Evolutionary conservation across 129 eudicot species (phyloP).

Genomic region (Kitagawia praeruptora): DNA sequence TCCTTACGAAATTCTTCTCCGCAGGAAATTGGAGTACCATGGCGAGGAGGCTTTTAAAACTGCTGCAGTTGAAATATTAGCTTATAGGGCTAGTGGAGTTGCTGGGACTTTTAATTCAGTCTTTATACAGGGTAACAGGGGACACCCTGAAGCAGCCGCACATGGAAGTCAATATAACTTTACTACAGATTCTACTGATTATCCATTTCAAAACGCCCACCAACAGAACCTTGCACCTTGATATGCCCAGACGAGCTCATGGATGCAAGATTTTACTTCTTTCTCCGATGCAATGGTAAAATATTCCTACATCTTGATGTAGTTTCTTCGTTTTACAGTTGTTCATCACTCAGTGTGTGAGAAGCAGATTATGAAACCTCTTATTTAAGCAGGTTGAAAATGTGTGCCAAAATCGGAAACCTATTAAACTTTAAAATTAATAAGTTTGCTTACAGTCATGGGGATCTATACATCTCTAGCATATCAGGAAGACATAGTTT

Average conservation of each 20-base stretch:
- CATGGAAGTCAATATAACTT: slow-evolving; percentile 55
- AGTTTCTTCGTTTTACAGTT: background rate
- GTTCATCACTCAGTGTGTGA: background rate
- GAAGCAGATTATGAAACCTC: background rate
- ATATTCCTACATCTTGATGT: background rate
- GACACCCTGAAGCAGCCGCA: slow-evolving; percentile 39
- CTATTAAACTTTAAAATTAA: background rate
- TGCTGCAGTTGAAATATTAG: slow-evolving; percentile 40
- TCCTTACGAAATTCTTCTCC: background rate
- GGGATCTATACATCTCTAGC: background rate
- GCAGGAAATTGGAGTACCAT: slow-evolving; percentile 69
- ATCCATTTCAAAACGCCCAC: slow-evolving; percentile 54
- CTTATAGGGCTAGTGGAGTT: slow-evolving; percentile 40
- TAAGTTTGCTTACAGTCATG: background rate
- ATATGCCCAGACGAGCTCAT: slow-evolving; percentile 54
- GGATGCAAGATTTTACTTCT: slow-evolving; percentile 62
- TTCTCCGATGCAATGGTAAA: slow-evolving; percentile 63
- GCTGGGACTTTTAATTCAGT: slow-evolving; percentile 44
- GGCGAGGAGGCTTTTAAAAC: slow-evolving; percentile 46
- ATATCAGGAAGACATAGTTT: no score
- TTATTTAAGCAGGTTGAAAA: background rate
- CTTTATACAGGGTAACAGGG: slow-evolving; percentile 61
- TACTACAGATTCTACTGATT: slow-evolving; percentile 53
- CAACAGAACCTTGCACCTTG: slow-evolving; percentile 38
- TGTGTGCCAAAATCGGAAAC: background rate